These are phyloP conservation scores for Tilletia caries DNA, from an alignment of 1,284 basidiomycete species.

Conservation along the genomic window DNA sequence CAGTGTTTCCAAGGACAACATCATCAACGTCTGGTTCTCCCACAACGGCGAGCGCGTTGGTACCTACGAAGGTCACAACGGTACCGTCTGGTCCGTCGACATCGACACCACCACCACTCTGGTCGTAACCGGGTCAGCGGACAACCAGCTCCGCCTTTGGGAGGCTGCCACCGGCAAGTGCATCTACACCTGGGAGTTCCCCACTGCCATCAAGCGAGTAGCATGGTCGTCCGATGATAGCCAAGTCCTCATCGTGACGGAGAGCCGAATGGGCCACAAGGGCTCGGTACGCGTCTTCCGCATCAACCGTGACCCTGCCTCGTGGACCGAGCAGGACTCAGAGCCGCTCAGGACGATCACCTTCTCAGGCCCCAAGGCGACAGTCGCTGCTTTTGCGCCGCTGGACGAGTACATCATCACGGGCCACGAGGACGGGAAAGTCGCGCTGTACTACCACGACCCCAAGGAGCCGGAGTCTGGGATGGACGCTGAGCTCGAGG, in stretches of 20 bases:
- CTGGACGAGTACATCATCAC: constrained; percentile 79
- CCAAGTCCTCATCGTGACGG: constrained; percentile 77
- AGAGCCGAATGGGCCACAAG: constrained; percentile 84
- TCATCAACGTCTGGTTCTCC: constrained; percentile 97
- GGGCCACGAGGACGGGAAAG: constrained; percentile 92
- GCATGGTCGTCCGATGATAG: constrained; percentile 72
- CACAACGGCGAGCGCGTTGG: constrained; percentile 96
- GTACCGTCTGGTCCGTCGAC: constrained; percentile 93
- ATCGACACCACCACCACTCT: constrained; percentile 83
- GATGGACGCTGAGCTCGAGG: constrained; percentile 78
- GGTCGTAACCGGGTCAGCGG: constrained; percentile 77
- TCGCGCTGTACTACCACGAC: constrained; percentile 57
- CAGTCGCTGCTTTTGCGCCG: constrained; percentile 85
- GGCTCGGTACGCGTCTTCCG: constrained; percentile 73
- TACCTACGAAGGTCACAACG: constrained; percentile 94
- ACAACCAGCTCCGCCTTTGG: constrained; percentile 92
- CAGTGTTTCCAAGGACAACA: constrained; percentile 88
- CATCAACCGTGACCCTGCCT: constrained; percentile 58
- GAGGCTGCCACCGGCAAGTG: constrained; percentile 84
- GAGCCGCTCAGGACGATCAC: constrained; percentile 51
- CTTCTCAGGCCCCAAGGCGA: constrained; percentile 67
- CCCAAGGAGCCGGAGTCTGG: constrained; percentile 49
- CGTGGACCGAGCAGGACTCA: constrained; percentile 41
- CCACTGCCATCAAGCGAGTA: constrained; percentile 93
- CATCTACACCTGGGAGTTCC: constrained; percentile 79